Percentiles rank a stretch among this genome's conserved stretches.
Evolutionary conservation across 2,329 filamentous ascomycete genomes (phyloP).

Genomic region (Mycogone perniciosa): DNA sequence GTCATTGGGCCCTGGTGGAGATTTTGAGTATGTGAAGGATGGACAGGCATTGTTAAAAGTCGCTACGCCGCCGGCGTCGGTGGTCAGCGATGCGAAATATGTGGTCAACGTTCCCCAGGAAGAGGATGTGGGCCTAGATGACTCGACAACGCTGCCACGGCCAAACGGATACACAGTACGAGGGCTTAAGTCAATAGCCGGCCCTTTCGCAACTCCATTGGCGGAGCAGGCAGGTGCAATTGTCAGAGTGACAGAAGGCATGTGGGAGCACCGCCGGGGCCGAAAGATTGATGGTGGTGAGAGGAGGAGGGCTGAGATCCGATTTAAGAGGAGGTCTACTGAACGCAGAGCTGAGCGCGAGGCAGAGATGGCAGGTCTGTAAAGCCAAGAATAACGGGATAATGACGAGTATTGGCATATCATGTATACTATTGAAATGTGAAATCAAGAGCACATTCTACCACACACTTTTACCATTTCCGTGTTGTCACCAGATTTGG

Average conservation of each 20-base stretch:
- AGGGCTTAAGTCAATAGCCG: slow-evolving; percentile 63
- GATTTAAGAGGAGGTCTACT: slow-evolving; percentile 75
- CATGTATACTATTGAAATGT: slow-evolving; percentile 8
- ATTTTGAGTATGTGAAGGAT: slow-evolving; percentile 63
- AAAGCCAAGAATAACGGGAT: slow-evolving; percentile 9
- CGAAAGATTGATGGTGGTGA: slow-evolving; percentile 96
- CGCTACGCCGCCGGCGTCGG: slow-evolving; percentile 32
- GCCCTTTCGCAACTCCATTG: slow-evolving; percentile 65
- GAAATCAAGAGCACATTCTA: neutral
- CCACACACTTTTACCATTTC: too few species aligned
- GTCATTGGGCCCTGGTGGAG: slow-evolving; percentile 73
- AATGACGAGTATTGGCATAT: neutral
- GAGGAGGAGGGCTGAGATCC: slow-evolving; percentile 75
- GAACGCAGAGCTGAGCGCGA: slow-evolving; percentile 66
- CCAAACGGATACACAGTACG: slow-evolving; percentile 54
- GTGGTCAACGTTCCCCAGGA: slow-evolving; percentile 50
- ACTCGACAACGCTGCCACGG: slow-evolving; percentile 19
- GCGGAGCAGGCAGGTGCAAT: slow-evolving; percentile 59
- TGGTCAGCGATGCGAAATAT: slow-evolving; percentile 40
- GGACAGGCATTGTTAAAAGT: slow-evolving; percentile 48
- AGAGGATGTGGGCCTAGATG: slow-evolving; percentile 28
- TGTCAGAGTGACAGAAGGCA: slow-evolving; percentile 70
- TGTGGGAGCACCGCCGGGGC: slow-evolving; percentile 86
- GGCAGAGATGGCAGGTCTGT: slow-evolving; percentile 31
- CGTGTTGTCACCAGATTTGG: too few species aligned